A percentile compares a stretch with the other conserved stretches of the same genome.
Conservation (phyloP, 2,329 filamentous ascomycete genomes). For the Fusarium devonianum region DNA sequence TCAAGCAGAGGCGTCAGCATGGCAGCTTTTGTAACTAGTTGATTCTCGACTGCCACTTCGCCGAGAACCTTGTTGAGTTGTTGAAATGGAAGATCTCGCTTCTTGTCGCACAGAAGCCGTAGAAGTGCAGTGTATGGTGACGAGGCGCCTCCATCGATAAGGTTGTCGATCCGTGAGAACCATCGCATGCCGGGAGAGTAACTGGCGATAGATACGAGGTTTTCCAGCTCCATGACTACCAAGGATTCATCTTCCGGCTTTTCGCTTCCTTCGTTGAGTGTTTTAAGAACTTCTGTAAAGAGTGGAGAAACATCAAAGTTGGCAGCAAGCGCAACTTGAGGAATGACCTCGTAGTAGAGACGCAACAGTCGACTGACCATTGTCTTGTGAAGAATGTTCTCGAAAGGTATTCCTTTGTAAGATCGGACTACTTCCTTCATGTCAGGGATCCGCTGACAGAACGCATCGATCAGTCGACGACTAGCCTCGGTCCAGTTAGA, state of each 20-base stretch:
- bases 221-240: slow-evolving; percentile 77
- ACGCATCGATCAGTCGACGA: slow-evolving; percentile 73
- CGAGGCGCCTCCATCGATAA: slow-evolving; percentile 51
- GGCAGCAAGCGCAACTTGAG: slow-evolving; percentile 79
- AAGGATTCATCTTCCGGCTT: slow-evolving; percentile 61
- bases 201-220: slow-evolving; percentile 80
- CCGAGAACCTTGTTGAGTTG: slow-evolving; percentile 64
- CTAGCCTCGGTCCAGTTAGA: slow-evolving; percentile 73
- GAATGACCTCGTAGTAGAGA: slow-evolving; percentile 85
- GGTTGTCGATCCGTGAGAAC: slow-evolving; percentile 77
- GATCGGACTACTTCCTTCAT: slow-evolving; percentile 81
- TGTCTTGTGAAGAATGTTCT: slow-evolving; percentile 78
- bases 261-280: slow-evolving; percentile 62
- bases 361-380: slow-evolving; percentile 79
- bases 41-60: slow-evolving; percentile 69
- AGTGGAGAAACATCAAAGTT: slow-evolving; percentile 87
- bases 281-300: slow-evolving; percentile 72
- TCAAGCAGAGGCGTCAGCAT: slow-evolving; percentile 57
- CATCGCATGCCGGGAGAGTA: slow-evolving; percentile 87
- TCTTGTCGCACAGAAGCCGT: slow-evolving; percentile 50
- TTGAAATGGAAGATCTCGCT: slow-evolving; percentile 44
- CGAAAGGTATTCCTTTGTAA: slow-evolving; percentile 72
- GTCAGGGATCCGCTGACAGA: slow-evolving; percentile 78
- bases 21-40: slow-evolving; percentile 65
- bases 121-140: slow-evolving; percentile 79